Evolutionary conservation across 768 basidiomycete genomes (phyloP).

Genomic region (Phaffia australis): DNA sequence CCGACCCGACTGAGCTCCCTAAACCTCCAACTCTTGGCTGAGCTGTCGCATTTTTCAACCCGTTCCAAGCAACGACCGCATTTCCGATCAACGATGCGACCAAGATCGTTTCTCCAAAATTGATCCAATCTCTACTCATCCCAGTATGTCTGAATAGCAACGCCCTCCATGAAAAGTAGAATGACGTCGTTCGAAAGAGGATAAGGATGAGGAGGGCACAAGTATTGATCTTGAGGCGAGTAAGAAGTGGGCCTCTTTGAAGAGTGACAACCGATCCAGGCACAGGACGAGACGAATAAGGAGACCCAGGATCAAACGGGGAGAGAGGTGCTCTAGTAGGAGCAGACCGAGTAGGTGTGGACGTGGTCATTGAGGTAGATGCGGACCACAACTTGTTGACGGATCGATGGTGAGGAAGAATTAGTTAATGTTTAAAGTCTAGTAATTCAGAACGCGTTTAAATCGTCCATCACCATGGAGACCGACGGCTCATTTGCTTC

Average conservation of each 20-base stretch:
- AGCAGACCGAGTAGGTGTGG: no score
- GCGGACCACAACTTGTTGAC: no score
- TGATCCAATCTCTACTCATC: conserved; percentile 3
- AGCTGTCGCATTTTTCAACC: neutral
- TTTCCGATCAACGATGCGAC: conserved; percentile 9
- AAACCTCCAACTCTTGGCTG: no score
- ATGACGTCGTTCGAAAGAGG: neutral
- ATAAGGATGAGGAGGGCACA: neutral
- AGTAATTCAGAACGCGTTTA: no score
- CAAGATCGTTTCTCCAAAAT: conserved; percentile 2
- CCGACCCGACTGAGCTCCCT: no score
- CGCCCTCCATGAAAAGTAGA: neutral
- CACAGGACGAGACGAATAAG: conserved; percentile 8
- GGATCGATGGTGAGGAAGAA: no score
- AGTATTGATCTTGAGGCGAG: conserved; percentile 8
- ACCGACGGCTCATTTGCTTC: no score
- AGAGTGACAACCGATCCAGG: neutral
- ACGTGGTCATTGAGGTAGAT: no score
- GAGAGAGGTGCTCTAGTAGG: neutral
- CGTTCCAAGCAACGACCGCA: neutral
- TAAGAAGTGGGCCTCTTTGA: conserved; percentile 2
- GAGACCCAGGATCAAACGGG: conserved; percentile 7
- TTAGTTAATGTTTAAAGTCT: no score
- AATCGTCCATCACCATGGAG: no score
- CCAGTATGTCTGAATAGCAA: neutral